phyloP scores from a whole-genome alignment of 202 grass and related monocot species.

The Sporobolus alterniflorus region DNA sequence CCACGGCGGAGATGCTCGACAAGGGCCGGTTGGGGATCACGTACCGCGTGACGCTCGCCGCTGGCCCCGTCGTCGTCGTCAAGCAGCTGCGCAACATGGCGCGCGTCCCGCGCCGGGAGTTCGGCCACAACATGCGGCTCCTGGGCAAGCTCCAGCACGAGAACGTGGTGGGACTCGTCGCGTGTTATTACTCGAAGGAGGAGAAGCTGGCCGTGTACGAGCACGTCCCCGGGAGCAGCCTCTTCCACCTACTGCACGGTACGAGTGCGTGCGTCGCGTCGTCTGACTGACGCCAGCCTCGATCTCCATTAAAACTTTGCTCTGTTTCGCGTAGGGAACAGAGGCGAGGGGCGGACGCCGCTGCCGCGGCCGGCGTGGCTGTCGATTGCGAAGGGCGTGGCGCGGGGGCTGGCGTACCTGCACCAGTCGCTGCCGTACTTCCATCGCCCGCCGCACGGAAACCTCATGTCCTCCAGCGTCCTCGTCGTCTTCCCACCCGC shows the following conservation, averaged over 20 bases:
- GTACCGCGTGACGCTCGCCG: conserved; percentile 63
- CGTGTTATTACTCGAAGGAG: conserved; percentile 80
- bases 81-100: conserved; percentile 82
- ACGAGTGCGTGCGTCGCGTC: neutral
- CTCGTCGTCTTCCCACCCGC: conserved; percentile 32
- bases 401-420: conserved; percentile 74
- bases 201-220: conserved; percentile 92
- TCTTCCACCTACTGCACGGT: conserved; percentile 91
- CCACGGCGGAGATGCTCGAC: conserved; percentile 76
- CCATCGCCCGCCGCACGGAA: conserved; percentile 76
- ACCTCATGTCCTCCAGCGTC: conserved; percentile 92
- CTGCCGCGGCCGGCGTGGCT: conserved; percentile 75
- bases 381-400: conserved; percentile 63
- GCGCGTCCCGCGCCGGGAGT: conserved; percentile 63
- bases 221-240: conserved; percentile 67
- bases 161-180: conserved; percentile 70
- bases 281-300: neutral
- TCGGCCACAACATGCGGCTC: conserved; percentile 76
- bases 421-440: conserved; percentile 61
- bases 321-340: conserved; percentile 50
- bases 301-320: neutral
- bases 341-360: conserved; percentile 70
- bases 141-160: conserved; percentile 83
- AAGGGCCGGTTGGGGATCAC: conserved; percentile 86
- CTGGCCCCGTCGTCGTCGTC: conserved; percentile 55